Evolutionary conservation across 2,329 filamentous ascomycete species (phyloP), one percentile per base, ranked within the genome.

Genomic region (Teratosphaeria destructans): DNA sequence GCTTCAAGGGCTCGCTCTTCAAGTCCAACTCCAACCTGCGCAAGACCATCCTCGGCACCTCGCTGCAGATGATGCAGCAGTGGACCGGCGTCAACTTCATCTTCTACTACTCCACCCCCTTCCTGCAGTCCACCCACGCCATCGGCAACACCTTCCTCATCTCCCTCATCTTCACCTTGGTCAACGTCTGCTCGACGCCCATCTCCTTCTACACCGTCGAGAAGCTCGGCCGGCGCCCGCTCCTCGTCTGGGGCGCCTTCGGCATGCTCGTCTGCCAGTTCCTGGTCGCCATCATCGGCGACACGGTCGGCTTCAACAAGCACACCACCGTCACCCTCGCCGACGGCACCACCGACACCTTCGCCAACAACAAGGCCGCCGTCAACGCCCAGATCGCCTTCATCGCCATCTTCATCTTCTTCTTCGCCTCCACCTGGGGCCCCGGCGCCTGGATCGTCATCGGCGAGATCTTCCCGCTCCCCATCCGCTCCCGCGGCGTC

Each of bases 391-490:
- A 92, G 81, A 90, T 95, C 65, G 84, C 89, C 62, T 94, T 95
- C 78, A 94, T 94, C 71, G 88, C 86, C 78, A 86, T 95, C 79
- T 94, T 91, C 82, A 92, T 95, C 80, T 91, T 90, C 82, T 93
- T 87, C 82, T 95, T 95, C 74, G 90, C 90, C 61, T 85, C 83
- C 60, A 95, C 90, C 64, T 95, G 90, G 90, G 90, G 90, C 57
- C 89, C 90, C 6, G 87, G 79, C 59, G 81, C 81, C 29, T 85
- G 82, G 82, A 79, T 81, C 59, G 82, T 95, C 67, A 92, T 94
- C 69, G 90, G 90, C 72, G 90, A 96, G 79, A 88, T 94, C 75
- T 95, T 88, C 84, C 90, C 90, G 60, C 84, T 95, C 58, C 89
- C 89, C 62, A 93, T 95, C 76, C 88, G 91, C 70, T 88, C 91